Evolutionary conservation across 1,284 basidiomycete genomes (phyloP).

Genomic region (Microbotryum intermedium): DNA sequence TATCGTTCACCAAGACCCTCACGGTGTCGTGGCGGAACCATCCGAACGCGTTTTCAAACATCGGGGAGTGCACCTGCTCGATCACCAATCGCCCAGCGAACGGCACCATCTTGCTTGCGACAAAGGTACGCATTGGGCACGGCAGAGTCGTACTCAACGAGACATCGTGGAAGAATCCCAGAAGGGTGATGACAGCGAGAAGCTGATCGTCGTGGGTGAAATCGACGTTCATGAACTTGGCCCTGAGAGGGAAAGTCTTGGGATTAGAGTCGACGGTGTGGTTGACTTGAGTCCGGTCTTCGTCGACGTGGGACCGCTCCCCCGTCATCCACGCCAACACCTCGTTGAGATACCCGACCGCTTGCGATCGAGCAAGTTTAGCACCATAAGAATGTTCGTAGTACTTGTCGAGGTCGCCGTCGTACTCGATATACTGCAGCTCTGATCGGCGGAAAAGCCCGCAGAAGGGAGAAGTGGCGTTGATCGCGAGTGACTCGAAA

Average conservation of each 20-base stretch:
- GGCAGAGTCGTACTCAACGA: conserved; percentile 65
- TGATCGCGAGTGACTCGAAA: conserved; percentile 44
- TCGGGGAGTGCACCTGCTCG: conserved; percentile 45
- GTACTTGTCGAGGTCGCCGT: conserved; percentile 62
- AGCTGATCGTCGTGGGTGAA: conserved; percentile 27
- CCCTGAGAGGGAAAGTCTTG: conserved; percentile 54
- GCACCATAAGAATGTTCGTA: conserved; percentile 45
- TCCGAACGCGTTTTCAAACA: conserved; percentile 39
- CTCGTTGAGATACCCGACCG: conserved; percentile 72
- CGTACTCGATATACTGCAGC: conserved; percentile 32
- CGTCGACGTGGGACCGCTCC: conserved; percentile 43
- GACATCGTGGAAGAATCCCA: conserved; percentile 72
- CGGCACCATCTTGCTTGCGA: conserved; percentile 52
- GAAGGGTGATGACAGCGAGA: conserved; percentile 3
- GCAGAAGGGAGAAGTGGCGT: no score
- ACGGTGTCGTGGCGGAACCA: no score
- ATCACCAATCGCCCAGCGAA: conserved; percentile 57
- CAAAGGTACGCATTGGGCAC: conserved; percentile 45
- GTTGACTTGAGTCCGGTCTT: conserved; percentile 67
- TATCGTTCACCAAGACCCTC: no score
- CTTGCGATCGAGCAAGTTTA: conserved; percentile 33
- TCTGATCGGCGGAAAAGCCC: no score
- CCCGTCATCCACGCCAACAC: conserved; percentile 64
- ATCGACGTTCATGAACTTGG: conserved; percentile 15
- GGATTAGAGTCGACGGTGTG: conserved; percentile 59